Base-by-base conservation (phyloP, 768 basidiomycete genomes). In the Boletus vermiculosoides region DNA sequence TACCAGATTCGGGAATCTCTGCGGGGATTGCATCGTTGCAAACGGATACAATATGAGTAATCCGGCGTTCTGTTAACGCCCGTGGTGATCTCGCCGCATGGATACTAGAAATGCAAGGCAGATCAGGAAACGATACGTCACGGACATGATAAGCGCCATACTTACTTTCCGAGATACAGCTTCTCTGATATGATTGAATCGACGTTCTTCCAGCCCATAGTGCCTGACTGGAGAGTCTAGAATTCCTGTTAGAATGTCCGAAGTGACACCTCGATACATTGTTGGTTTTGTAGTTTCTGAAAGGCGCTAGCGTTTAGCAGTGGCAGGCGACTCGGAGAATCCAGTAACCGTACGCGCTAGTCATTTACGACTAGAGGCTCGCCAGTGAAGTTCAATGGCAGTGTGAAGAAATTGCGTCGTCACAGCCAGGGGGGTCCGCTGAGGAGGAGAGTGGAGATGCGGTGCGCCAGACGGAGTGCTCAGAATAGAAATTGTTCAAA, bases 41-140 rank as follows among this genome's bases (percentile, higher is more conserved):
- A 52, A 90, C 88, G 45, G 89, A 91, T 18, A 92, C 70, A 50
- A 92, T 84, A 72, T 92, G 90, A 6, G 88, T 89, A 58, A 92
- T 87, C 57, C 83, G 82, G 62, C 85, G 84, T 70, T 90, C 88
- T 49, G 83, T 78, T 71, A 90, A 77, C 53, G 85, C 82, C 67
- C 87, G 82, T 25, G 87, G 81, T 36, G 88, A 88, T 61, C 80
- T 80, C 31, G 89, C 88, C 50, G 88, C 86, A 63, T 80, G 76
- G 64, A 90, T 78, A 66, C 89, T 90, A 66, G 66, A 54, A 55
- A 59, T 42, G 58, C 30, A 44, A 49, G 44, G 50, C 77, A 73
- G 60, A 88, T 79, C 68, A 89, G 88, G 67, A 71, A 49, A 54
- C 44, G 60, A 59, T 60, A 65, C 55, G 55, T 47, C 61, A 64